Conservation (phyloP, 2,329 filamentous ascomycete species). For the Sporothrix globosa region DNA sequence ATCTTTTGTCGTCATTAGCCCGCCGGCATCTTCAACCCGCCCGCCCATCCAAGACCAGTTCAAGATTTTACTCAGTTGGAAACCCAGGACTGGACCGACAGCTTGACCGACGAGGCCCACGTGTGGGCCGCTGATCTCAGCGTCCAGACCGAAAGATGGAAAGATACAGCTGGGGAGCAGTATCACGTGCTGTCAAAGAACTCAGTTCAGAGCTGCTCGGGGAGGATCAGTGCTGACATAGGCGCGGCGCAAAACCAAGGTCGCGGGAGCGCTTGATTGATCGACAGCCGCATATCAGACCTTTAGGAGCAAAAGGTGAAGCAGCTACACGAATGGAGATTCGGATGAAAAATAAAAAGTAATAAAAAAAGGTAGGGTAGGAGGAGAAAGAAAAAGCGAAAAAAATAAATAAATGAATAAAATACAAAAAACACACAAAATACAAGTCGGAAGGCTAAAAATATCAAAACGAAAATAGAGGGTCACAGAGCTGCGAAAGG, state of each 20-base stretch:
- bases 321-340: neutral
- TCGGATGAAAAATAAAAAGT: too few relatives aligned
- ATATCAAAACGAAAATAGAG: too few relatives aligned
- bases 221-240: neutral
- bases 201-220: neutral
- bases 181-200: conserved; percentile 13
- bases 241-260: neutral
- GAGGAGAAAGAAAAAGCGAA: neutral
- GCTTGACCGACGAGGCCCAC: neutral
- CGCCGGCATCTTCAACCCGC: neutral
- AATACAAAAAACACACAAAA: neutral
- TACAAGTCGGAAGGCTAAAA: neutral
- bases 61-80: neutral
- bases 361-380: conserved; percentile 4
- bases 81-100: neutral
- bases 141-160: neutral
- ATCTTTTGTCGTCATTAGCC: neutral
- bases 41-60: neutral
- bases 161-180: neutral
- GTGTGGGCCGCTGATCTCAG: neutral
- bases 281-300: conserved; percentile 24
- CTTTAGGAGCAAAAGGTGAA: neutral
- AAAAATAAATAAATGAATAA: neutral
- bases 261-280: conserved; percentile 25
- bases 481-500: neutral